These are phyloP conservation scores for Triticum timopheevii DNA, from an alignment of 176 grass and related monocot species.

Conservation along the genomic window DNA sequence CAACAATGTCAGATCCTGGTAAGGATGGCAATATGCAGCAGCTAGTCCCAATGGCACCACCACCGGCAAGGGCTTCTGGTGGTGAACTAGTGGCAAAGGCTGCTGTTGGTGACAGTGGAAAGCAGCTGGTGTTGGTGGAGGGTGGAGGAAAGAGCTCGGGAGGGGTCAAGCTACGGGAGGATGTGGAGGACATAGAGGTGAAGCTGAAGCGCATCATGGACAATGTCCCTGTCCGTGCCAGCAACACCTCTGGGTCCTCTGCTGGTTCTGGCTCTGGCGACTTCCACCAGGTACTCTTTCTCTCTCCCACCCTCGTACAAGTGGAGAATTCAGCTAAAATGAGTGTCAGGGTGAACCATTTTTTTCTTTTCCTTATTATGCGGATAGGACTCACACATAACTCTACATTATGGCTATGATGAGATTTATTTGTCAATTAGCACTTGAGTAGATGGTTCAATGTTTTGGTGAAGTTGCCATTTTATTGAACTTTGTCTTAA, in stretches of 20 bases:
- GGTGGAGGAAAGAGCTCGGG: constrained; percentile 32
- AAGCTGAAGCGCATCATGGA: constrained; percentile 97
- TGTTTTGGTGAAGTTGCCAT: background rate
- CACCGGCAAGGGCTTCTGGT: constrained; percentile 21
- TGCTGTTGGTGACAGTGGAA: constrained; percentile 31
- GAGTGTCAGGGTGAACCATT: background rate
- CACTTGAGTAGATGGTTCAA: background rate
- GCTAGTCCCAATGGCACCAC: constrained; percentile 41
- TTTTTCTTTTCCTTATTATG: background rate
- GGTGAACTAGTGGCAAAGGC: constrained; percentile 34
- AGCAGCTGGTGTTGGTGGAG: constrained; percentile 51
- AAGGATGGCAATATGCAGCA: constrained; percentile 56
- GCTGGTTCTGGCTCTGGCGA: constrained; percentile 92
- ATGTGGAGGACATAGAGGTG: constrained; percentile 88
- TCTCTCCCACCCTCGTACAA: background rate
- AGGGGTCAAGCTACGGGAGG: constrained; percentile 82
- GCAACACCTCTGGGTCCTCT: constrained; percentile 89
- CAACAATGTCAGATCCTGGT: constrained; percentile 51
- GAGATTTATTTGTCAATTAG: constrained; percentile 4
- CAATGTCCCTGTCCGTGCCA: constrained; percentile 77
- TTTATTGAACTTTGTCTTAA: background rate
- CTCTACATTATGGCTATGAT: background rate
- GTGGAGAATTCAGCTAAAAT: background rate
- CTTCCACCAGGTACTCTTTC: constrained; percentile 76
- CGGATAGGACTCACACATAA: background rate